Conservation (phyloP, 768 basidiomycete species). For the Auricularia heimuer region DNA sequence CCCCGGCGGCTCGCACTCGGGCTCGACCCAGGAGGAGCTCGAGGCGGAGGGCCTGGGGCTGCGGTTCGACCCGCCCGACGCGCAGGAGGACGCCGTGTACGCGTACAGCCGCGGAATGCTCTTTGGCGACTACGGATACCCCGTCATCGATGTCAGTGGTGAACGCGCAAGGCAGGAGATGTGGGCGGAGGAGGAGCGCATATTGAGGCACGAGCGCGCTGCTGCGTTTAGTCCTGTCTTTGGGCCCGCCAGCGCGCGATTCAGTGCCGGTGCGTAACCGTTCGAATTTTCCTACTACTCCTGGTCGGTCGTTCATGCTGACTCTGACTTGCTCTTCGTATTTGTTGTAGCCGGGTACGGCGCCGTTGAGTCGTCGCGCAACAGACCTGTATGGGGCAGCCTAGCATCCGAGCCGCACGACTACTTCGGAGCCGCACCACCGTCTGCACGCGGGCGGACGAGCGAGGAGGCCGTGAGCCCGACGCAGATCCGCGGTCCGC, state of each 20-base stretch:
- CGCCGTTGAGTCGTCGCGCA: constrained; percentile 27
- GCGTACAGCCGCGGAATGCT: constrained; percentile 65
- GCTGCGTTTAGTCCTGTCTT: constrained; percentile 51
- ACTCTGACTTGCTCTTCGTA: background rate
- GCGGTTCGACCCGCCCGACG: constrained; percentile 60
- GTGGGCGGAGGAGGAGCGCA: constrained; percentile 81
- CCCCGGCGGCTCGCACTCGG: constrained; percentile 16
- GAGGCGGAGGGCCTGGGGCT: constrained; percentile 35
- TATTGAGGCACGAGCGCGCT: constrained; percentile 63
- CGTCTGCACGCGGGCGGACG: too few relatives aligned
- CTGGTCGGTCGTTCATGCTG: too few relatives aligned
- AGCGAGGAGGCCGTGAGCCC: constrained; percentile 1
- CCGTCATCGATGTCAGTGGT: constrained; percentile 78
- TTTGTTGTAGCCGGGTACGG: constrained; percentile 42
- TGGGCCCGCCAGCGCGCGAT: constrained; percentile 1
- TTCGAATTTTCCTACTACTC: too few relatives aligned
- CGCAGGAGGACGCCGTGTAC: constrained; percentile 68
- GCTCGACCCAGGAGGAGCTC: constrained; percentile 18
- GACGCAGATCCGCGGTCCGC: constrained; percentile 14
- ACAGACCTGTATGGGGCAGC: background rate
- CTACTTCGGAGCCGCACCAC: too few relatives aligned
- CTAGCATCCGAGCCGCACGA: background rate
- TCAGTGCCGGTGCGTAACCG: background rate
- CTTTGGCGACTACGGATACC: constrained; percentile 88
- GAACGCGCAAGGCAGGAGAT: constrained; percentile 55